Base-by-base conservation (phyloP, 495 filamentous ascomycete genomes). In the Antarctomyces pellizariae region DNA sequence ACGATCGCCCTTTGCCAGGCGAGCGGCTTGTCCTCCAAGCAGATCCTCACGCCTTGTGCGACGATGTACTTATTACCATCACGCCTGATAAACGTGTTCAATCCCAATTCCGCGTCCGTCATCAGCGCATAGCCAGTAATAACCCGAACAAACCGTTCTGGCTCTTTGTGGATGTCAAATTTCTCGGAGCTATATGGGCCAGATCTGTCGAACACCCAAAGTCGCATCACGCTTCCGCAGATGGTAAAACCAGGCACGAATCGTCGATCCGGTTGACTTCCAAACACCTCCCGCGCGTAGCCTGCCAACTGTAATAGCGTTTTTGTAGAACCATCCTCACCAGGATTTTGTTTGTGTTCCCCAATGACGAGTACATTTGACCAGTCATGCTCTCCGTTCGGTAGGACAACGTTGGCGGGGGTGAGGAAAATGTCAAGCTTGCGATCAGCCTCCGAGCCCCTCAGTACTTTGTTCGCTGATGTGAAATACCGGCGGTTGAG, bases 151-250 rank as follows among this genome's bases (percentile, higher is more conserved):
- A 34, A 37, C 30, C 34, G 35, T 28, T 45, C 33, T 18, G 44
- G 44, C 21, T 53, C 36, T 28, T 44, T 25, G 29, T 49, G 37
- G 26, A 52, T 45, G 35, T 53, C 36, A 32, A 52, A 46, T 16
- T 31, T 33, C 25, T 30, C 34, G 31, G 35, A 42, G 32, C 35
- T 47, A 30, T 53, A 53, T 17, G 25, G 34, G 14, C 45, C 39
- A 39, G 43, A 52, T 26, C 47, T 36, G 39, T 50, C 41, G 28
- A 53, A 52, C 11, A 52, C 37, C 45, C 39, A 53, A 14, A 38
- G 28, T 33, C 40, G 26, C 33, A 50, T 50, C 7, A 25, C 24
- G 25, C 18, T 42, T 22, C 33, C 37, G 25, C 30, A 38, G 22
- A 51, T 33, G 13, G 31, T 35, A 34, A 50, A 48, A 13, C 30